These are phyloP conservation scores for Hypericum androsaemum DNA, from an alignment of 345 rosid species.

Conservation along the genomic window DNA sequence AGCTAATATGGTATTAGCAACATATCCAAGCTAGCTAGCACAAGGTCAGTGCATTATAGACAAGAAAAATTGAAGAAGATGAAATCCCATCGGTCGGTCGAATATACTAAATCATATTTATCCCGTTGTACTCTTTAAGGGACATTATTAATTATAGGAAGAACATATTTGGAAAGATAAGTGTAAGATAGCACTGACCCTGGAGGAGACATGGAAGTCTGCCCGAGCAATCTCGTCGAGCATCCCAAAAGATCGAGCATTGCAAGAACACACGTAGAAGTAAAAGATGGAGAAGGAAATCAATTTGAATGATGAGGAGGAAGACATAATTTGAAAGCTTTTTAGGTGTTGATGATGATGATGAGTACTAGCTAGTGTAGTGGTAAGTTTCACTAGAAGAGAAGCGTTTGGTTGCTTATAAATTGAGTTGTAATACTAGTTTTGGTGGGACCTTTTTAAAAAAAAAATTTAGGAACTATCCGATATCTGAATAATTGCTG, in stretches of 20 bases:
- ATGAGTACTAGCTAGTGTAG: neutral
- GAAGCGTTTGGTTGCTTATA: neutral
- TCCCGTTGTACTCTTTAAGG: too few species aligned
- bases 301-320: neutral
- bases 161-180: neutral
- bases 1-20: too few species aligned
- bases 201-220: constrained; percentile 1
- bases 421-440: too few species aligned
- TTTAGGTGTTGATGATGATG: neutral
- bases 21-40: too few species aligned
- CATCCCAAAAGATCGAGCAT: constrained; percentile 26
- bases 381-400: neutral
- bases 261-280: constrained; percentile 25
- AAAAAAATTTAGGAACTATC: too few species aligned
- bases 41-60: too few species aligned
- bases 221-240: neutral
- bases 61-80: too few species aligned
- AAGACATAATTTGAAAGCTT: constrained; percentile 12
- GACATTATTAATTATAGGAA: neutral
- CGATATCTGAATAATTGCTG: too few species aligned
- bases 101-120: too few species aligned
- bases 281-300: constrained; percentile 18
- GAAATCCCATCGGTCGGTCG: too few species aligned
- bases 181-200: too few species aligned
- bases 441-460: too few species aligned